Evolutionary conservation across 2,329 filamentous ascomycete species (phyloP), one percentile per base, ranked within the genome.

Genomic region (Stenocarpella maydis): DNA sequence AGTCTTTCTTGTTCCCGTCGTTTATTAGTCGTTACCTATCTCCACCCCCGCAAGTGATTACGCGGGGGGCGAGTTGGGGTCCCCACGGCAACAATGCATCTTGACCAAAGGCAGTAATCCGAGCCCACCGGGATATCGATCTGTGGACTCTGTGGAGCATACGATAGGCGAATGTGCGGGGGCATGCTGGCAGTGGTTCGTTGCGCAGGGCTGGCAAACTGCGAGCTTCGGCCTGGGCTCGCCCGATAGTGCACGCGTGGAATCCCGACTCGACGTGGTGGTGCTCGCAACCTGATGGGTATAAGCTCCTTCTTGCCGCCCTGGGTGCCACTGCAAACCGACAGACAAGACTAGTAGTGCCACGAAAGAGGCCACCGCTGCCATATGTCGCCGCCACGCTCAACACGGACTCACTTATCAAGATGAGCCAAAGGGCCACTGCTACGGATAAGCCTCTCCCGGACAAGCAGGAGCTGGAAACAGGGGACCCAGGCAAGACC

Each of bases 81-180:
- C 43, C 28, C 28, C 52, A 58, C 24, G 52, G 39, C 14, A 12
- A 6, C 26, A 19, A 24, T 28, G 41, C 39, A 21, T 12, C 53
- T 50, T 49, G 41, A 41, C 65, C 65, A 21, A 47, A 58, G 45
- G 49, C 28, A 58, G 65, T 58, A 58, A 67, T 19, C 65, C 65
- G 65, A 58, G 41, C 21, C 41, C 53, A 50, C 65, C 45, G 65
- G 65, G 52, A 58, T 41, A 26, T 34, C 15, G 43, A 47, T 19
- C 52, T 41, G 31, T 58, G 43, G 43, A 50, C 61, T 49, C 17
- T 41, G 65, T 39, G 52, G 34, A 19, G 52, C 49, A 39, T 6
- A 7, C 31, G 43, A n/a, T 8, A 39, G 43, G 21, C 49, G n/a
- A 45, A 4, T 43, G 37, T 53, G 65, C 52, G 65, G 65, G 65